Base-by-base conservation (phyloP, 1,284 basidiomycete species). In the Porogramme epimiltina region DNA sequence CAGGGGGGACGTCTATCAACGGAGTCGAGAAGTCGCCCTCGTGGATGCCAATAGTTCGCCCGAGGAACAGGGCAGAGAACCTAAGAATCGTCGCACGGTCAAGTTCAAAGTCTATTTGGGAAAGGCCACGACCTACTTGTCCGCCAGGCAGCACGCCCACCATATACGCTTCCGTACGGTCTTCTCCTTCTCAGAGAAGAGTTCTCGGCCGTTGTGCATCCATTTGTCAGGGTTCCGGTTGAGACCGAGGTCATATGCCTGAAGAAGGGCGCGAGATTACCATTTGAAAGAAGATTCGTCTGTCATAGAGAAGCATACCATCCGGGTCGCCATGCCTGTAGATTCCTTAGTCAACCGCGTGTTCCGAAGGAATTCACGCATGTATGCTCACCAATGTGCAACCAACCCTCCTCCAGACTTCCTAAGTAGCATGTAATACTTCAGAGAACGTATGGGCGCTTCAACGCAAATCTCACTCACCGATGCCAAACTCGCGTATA, bases 211-310 rank as follows among this genome's bases (percentile, higher is more conserved):
- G 52, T 83, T 75, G 47, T 84, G 78, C 63, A 84, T 81, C 89
- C 89, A 93, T 52, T 81, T 82, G 37, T 88, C 83, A 10, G 90
- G 82, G 60, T 91, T 84, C 26, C 89, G 86, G 66, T 93, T 91
- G 44, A 94, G 72, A 19, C 91, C 91, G n/a, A 94, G 72, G 66
- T 94, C 92, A 58, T 88, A 79, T 0, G 91, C 91, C 91, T 93
- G 49, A 45, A 54, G 15, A 23, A 20, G n/a, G n/a, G n/a, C n/a
- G n/a, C n/a, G n/a, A n/a, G n/a, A n/a, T n/a, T n/a, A n/a, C n/a
- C n/a, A n/a, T n/a, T n/a, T n/a, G n/a, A n/a, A n/a, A n/a, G n/a
- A n/a, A n/a, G n/a, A n/a, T n/a, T n/a, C n/a, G n/a, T n/a, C n/a
- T n/a, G n/a, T n/a, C n/a, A n/a, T n/a, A n/a, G n/a, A n/a, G n/a